Conservation (phyloP, 2,329 filamentous ascomycete species). For the Metarhizium sp. region DNA sequence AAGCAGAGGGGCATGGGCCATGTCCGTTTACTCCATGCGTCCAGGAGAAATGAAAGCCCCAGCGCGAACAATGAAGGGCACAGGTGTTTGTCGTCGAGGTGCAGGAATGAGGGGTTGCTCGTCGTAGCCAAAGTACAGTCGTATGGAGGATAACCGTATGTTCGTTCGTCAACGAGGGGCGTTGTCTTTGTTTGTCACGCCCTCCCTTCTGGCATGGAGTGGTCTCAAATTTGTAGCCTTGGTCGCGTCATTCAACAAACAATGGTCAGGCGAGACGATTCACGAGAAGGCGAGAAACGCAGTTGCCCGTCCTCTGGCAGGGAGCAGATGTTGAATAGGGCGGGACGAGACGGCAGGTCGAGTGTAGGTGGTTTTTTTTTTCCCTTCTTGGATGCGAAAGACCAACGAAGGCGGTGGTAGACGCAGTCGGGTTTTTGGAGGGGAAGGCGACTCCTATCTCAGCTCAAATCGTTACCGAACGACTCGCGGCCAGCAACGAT, state of each 20-base stretch:
- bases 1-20: slow-evolving; percentile 51
- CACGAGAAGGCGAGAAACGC: neutral
- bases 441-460: neutral
- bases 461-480: neutral
- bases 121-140: slow-evolving; percentile 1
- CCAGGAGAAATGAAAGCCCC: neutral
- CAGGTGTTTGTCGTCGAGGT: neutral
- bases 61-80: neutral
- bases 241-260: slow-evolving; percentile 9
- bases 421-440: neutral
- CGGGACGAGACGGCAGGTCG: neutral
- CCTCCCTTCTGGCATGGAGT: slow-evolving; percentile 7
- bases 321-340: neutral
- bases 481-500: slow-evolving; percentile 1
- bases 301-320: neutral
- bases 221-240: slow-evolving; percentile 7
- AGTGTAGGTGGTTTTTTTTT: neutral
- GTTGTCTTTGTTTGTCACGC: slow-evolving; percentile 3
- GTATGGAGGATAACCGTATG: neutral
- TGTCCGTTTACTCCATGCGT: slow-evolving; percentile 37
- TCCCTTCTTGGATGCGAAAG: neutral
- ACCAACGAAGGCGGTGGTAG: neutral
- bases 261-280: slow-evolving; percentile 1
- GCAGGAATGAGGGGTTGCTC: neutral
- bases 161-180: slow-evolving; percentile 4